Evolutionary conservation across 768 basidiomycete genomes (phyloP).

Genomic region (Boletus vermiculosoides): DNA sequence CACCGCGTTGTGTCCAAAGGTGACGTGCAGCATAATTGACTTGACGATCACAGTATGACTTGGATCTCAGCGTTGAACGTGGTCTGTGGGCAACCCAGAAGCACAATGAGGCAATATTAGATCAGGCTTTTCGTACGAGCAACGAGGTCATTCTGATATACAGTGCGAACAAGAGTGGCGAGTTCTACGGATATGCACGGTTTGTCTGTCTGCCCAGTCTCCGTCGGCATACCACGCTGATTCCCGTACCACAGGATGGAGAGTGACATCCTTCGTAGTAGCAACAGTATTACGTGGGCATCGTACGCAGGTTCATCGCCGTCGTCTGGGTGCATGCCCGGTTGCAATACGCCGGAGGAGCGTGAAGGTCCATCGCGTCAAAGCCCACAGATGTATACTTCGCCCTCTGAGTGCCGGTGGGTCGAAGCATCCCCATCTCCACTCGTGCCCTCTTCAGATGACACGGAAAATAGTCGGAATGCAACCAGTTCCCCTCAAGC

Average conservation of each 20-base stretch:
- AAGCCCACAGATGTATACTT: constrained; percentile 28
- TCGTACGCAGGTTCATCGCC: constrained; percentile 38
- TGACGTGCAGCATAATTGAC: neutral
- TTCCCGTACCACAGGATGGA: constrained; percentile 49
- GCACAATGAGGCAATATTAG: constrained; percentile 88
- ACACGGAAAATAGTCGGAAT: neutral
- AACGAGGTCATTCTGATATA: constrained; percentile 88
- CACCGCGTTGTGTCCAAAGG: neutral
- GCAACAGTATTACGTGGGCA: constrained; percentile 58
- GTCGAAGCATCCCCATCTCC: constrained; percentile 47
- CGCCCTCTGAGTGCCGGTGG: constrained; percentile 37
- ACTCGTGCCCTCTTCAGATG: constrained; percentile 4
- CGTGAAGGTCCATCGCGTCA: constrained; percentile 4
- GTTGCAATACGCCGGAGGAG: constrained; percentile 15
- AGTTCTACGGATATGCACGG: constrained; percentile 92
- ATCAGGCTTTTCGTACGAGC: constrained; percentile 91
- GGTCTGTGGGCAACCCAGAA: constrained; percentile 91
- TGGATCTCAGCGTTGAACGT: constrained; percentile 74
- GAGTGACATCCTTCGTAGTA: constrained; percentile 55
- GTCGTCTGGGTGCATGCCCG: constrained; percentile 20
- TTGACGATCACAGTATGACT: constrained; percentile 53
- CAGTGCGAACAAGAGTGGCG: constrained; percentile 90
- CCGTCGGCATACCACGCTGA: constrained; percentile 1
- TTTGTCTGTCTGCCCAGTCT: constrained; percentile 34
- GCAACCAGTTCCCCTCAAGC: neutral